Conservation (phyloP, 164 flowering plant genomes). For the Berberis vulgaris region DNA sequence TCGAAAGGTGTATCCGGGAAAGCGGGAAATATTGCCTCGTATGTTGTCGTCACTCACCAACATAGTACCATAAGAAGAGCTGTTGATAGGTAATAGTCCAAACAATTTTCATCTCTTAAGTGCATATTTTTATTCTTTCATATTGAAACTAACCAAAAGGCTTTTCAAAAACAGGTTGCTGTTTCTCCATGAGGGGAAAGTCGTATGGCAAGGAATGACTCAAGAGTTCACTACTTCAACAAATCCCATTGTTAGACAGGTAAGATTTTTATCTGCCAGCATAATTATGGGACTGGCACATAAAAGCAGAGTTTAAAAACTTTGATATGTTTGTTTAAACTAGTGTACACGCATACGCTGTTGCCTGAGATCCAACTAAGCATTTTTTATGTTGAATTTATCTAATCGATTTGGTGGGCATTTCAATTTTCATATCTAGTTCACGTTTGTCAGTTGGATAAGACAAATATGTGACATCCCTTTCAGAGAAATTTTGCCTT, state of each 20-base stretch:
- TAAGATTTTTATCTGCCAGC: no score
- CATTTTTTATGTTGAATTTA: no score
- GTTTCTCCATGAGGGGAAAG: conserved; percentile 77
- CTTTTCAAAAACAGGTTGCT: conserved; percentile 43
- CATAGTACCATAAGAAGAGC: conserved; percentile 94
- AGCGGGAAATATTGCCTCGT: conserved; percentile 85
- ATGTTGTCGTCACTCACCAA: conserved; percentile 94
- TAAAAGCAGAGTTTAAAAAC: no score
- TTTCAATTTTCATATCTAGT: no score
- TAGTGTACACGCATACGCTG: no score
- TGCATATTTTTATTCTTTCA: background rate
- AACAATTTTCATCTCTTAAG: background rate
- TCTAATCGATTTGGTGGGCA: no score
- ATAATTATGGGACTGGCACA: no score
- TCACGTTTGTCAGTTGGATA: no score
- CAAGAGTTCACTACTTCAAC: conserved; percentile 69
- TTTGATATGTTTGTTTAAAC: no score
- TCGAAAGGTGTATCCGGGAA: conserved; percentile 40
- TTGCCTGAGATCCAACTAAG: no score
- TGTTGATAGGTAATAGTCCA: conserved; percentile 64
- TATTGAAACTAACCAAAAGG: background rate
- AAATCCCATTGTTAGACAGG: conserved; percentile 60
- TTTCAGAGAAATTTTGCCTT: no score
- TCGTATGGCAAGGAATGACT: conserved; percentile 93
- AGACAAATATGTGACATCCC: no score